These are phyloP conservation scores for Vitis hybrid DNA, from an alignment of 177 flowering plant genomes.

Conservation along the genomic window DNA sequence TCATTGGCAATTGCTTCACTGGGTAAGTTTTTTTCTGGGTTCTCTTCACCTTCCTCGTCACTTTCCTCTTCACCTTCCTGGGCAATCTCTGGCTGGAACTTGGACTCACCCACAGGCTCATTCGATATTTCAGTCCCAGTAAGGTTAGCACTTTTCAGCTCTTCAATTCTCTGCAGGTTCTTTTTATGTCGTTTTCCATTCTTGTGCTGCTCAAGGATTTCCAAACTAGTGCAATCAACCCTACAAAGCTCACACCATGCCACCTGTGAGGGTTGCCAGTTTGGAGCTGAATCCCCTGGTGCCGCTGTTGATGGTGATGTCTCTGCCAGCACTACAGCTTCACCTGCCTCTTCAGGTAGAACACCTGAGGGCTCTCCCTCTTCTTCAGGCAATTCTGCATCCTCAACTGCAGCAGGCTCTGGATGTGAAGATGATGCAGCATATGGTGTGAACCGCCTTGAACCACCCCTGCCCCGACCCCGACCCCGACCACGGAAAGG, in stretches of 20 bases:
- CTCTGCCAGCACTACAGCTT: not conserved
- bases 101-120: constrained; percentile 17
- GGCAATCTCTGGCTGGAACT: constrained; percentile 15
- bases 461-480: constrained; percentile 40
- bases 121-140: constrained; percentile 16
- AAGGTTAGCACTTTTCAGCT: constrained; percentile 33
- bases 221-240: constrained; percentile 61
- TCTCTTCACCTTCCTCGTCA: constrained; percentile 9
- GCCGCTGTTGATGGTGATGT: too few species aligned
- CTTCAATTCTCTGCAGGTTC: constrained; percentile 40
- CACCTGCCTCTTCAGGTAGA: constrained; percentile 9
- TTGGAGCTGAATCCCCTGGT: not conserved
- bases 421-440: constrained; percentile 15
- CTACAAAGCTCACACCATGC: constrained; percentile 70
- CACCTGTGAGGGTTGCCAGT: constrained; percentile 27
- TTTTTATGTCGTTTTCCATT: constrained; percentile 66
- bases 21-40: constrained; percentile 9
- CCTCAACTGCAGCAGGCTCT: constrained; percentile 6
- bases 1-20: constrained; percentile 12
- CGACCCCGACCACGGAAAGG: constrained; percentile 32
- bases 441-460: constrained; percentile 20
- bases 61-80: constrained; percentile 5
- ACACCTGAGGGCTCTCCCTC: not conserved
- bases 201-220: constrained; percentile 63
- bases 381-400: constrained; percentile 9